Evolutionary conservation across 345 rosid species (phyloP).

Genomic region (Xanthoceras sorbifolium): DNA sequence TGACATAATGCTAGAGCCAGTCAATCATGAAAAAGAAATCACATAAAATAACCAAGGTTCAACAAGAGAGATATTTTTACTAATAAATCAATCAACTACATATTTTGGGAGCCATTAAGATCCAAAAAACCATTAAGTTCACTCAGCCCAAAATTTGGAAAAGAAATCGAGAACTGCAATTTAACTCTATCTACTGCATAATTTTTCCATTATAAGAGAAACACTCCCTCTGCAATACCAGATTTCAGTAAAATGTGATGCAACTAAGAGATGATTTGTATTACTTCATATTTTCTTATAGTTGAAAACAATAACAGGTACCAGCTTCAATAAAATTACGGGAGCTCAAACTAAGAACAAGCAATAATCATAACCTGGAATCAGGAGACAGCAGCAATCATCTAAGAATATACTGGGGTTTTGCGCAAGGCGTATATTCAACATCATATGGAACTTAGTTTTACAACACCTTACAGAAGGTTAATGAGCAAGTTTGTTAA

Average conservation of each 20-base stretch:
- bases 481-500: background rate
- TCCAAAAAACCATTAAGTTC: background rate
- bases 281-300: too few species aligned
- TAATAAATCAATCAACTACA: background rate
- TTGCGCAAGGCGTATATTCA: too few species aligned
- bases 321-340: background rate
- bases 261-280: too few species aligned
- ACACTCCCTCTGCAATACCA: background rate
- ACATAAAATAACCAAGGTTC: background rate
- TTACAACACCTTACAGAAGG: background rate
- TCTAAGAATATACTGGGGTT: too few species aligned
- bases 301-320: background rate
- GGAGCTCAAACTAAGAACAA: background rate
- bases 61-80: background rate
- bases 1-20: background rate
- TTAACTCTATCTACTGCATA: background rate
- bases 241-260: too few species aligned
- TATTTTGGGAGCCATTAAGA: background rate
- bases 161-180: background rate
- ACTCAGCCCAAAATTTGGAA: background rate
- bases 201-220: background rate
- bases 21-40: background rate
- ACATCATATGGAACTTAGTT: too few species aligned
- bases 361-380: background rate
- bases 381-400: too few species aligned